These are phyloP conservation scores for Xylona heveae DNA, from an alignment of 495 filamentous ascomycete species.

Conservation along the genomic window DNA sequence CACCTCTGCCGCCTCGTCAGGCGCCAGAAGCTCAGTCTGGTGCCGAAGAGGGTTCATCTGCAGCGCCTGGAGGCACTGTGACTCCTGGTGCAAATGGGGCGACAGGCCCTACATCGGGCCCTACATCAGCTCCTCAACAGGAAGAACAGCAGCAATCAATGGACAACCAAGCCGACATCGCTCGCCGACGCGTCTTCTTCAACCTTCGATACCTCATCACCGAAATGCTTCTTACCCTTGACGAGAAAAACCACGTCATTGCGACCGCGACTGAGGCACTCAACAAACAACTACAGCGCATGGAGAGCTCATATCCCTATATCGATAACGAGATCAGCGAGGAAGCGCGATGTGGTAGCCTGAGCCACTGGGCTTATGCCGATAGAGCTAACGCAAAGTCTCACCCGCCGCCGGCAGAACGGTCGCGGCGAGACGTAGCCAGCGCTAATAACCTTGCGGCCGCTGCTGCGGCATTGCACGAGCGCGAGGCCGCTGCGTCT, in stretches of 20 bases:
- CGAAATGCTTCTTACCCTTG: conserved; percentile 65
- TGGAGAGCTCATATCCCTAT: conserved; percentile 66
- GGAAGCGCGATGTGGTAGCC: conserved; percentile 76
- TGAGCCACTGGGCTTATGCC: conserved; percentile 86
- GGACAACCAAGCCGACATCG: conserved; percentile 24
- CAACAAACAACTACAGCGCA: conserved; percentile 60
- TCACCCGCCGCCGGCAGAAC: conserved; percentile 33
- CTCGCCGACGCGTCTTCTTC: conserved; percentile 45
- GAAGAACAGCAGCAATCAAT: conserved; percentile 2
- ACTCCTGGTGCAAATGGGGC: background rate
- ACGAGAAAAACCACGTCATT: conserved; percentile 94
- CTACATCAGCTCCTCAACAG: background rate
- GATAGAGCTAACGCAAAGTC: conserved; percentile 53
- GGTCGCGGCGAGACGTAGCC: conserved; percentile 55
- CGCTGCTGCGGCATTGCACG: conserved; percentile 45
- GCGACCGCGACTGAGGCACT: conserved; percentile 75
- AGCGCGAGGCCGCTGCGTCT: conserved; percentile 50
- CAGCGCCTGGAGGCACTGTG: background rate
- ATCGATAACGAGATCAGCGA: conserved; percentile 82
- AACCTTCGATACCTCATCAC: conserved; percentile 12
- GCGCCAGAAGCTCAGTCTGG: background rate
- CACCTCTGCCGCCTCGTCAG: background rate
- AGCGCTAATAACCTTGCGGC: conserved; percentile 42
- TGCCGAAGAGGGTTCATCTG: conserved; percentile 5
- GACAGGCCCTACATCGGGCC: no score